Evolutionary conservation across 2,329 filamentous ascomycete species (phyloP).

Genomic region (Penicillium olsonii): DNA sequence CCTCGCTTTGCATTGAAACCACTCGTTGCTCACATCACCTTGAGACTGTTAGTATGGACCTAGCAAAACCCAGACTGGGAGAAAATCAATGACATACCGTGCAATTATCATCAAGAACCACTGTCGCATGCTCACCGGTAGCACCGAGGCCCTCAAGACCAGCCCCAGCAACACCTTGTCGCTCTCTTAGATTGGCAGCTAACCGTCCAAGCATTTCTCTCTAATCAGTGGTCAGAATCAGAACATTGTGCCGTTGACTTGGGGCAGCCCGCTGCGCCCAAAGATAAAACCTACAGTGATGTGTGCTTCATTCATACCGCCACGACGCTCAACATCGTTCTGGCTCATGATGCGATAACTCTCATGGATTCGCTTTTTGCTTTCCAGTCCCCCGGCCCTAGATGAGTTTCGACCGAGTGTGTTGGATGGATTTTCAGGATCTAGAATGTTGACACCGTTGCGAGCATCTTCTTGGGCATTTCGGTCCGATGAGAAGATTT

Average conservation of each 20-base stretch:
- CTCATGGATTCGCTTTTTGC: slow-evolving; percentile 60
- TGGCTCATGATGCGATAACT: slow-evolving; percentile 63
- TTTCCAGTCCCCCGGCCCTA: slow-evolving; percentile 51
- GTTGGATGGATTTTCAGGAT: slow-evolving; percentile 45
- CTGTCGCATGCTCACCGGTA: slow-evolving; percentile 32
- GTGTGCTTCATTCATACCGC: slow-evolving; percentile 58
- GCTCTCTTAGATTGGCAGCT: slow-evolving; percentile 43
- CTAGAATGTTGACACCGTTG: slow-evolving; percentile 59
- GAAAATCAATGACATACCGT: slow-evolving; percentile 32
- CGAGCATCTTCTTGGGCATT: slow-evolving; percentile 59
- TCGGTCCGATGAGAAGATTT: slow-evolving; percentile 66
- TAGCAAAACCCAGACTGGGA: background rate
- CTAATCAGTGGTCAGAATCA: slow-evolving; percentile 29
- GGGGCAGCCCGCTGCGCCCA: background rate
- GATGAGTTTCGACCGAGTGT: slow-evolving; percentile 28
- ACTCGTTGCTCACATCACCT: slow-evolving; percentile 34
- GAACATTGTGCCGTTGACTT: background rate
- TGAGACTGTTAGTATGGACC: slow-evolving; percentile 12
- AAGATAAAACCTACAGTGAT: slow-evolving; percentile 53
- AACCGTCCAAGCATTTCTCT: slow-evolving; percentile 50
- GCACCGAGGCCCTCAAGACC: slow-evolving; percentile 27
- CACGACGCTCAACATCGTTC: slow-evolving; percentile 62
- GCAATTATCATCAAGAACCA: slow-evolving; percentile 50
- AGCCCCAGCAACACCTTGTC: slow-evolving; percentile 31
- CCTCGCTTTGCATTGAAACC: background rate